phyloP scores from a whole-genome alignment of 805 yeast genomes.

The Saccharomycopsis selenospora region DNA sequence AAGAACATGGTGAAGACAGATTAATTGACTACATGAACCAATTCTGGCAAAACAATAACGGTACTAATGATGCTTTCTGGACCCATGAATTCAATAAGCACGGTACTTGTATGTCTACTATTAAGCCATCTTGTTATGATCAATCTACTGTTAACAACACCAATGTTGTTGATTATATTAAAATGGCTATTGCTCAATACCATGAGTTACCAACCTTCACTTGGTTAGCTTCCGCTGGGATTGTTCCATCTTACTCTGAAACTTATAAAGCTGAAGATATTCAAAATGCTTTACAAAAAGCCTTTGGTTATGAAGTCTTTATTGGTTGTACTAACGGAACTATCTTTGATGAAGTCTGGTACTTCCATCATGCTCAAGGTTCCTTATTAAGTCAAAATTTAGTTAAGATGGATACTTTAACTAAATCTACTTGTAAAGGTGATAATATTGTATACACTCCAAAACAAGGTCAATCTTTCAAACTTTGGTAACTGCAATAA shows the following conservation, averaged over 20 bases:
- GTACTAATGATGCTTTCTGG: slow-evolving; percentile 70
- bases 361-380: slow-evolving; percentile 70
- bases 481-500: slow-evolving; percentile 20
- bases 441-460: slow-evolving; percentile 29
- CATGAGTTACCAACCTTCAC: slow-evolving; percentile 57
- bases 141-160: slow-evolving; percentile 28
- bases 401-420: slow-evolving; percentile 51
- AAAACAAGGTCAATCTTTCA: slow-evolving; percentile 20
- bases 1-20: slow-evolving; percentile 12
- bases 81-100: slow-evolving; percentile 90
- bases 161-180: slow-evolving; percentile 64
- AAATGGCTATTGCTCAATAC: slow-evolving; percentile 51
- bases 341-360: slow-evolving; percentile 54
- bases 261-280: slow-evolving; percentile 55
- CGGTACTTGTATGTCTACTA: slow-evolving; percentile 83
- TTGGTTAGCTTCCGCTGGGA: slow-evolving; percentile 61
- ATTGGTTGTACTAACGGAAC: slow-evolving; percentile 50
- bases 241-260: slow-evolving; percentile 51
- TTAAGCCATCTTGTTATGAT: slow-evolving; percentile 64
- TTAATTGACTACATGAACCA: slow-evolving; percentile 44
- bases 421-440: slow-evolving; percentile 58
- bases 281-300: slow-evolving; percentile 41
- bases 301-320: slow-evolving; percentile 50
- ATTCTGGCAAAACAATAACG: slow-evolving; percentile 70
- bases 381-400: slow-evolving; percentile 61